Conservation (phyloP, 179 eudicot species). For the Camellia oleifera region DNA sequence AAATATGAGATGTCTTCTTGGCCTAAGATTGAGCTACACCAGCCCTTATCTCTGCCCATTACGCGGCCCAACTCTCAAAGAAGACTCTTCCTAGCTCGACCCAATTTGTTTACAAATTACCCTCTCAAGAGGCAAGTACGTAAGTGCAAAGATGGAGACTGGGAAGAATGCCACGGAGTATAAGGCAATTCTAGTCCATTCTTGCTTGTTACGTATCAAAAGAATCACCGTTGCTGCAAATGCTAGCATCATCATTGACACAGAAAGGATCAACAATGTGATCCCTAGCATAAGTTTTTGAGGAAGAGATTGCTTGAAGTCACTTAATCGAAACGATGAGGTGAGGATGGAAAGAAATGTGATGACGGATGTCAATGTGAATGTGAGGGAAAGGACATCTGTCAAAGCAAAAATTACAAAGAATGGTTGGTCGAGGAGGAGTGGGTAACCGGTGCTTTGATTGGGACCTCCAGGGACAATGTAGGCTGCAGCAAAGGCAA, state of each 20-base stretch:
- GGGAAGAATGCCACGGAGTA: neutral
- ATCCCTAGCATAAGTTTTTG: neutral
- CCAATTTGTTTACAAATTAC: too few species aligned
- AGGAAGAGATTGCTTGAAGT: constrained; percentile 11
- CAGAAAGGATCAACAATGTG: neutral
- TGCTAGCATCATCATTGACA: constrained; percentile 8
- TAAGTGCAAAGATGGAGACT: neutral
- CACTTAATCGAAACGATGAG: neutral
- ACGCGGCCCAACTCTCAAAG: too few species aligned
- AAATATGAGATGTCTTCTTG: too few species aligned
- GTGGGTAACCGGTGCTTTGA: neutral
- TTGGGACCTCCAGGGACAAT: neutral
- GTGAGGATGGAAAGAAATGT: constrained; percentile 6
- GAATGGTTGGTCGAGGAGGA: neutral
- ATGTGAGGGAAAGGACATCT: constrained; percentile 3
- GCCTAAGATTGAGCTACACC: too few species aligned
- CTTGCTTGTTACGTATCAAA: neutral
- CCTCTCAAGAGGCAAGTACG: neutral
- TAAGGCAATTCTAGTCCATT: constrained; percentile 1
- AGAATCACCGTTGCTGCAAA: constrained; percentile 11
- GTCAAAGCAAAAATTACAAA: neutral
- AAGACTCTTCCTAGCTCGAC: too few species aligned
- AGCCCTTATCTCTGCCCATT: too few species aligned
- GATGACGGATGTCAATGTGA: neutral
- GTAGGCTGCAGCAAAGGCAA: constrained; percentile 12